Percentiles rank a stretch among this genome's conserved stretches.
These are phyloP conservation scores for Stylonectria norvegica DNA, from an alignment of 2,329 filamentous ascomycete genomes.

Conservation along the genomic window DNA sequence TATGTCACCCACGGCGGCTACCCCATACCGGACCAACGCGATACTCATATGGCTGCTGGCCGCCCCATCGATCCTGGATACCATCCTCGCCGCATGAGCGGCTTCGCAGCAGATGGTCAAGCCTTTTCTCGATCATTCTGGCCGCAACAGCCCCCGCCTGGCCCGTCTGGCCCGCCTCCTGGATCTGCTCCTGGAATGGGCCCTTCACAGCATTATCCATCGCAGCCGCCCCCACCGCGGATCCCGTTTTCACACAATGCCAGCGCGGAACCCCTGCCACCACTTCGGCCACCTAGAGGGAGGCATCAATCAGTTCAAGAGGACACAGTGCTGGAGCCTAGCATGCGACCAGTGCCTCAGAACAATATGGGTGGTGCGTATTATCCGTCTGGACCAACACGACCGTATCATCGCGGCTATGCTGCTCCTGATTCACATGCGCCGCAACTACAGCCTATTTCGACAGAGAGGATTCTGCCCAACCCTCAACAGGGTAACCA, in stretches of 20 bases:
- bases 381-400: constrained; percentile 29
- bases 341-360: constrained; percentile 29
- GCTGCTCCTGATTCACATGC: constrained; percentile 28
- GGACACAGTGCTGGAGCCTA: constrained; percentile 32
- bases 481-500: constrained; percentile 31
- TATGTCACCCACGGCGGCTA: constrained; percentile 31
- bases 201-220: constrained; percentile 25
- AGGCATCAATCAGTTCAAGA: constrained; percentile 35
- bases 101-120: constrained; percentile 29
- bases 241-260: constrained; percentile 36
- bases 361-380: constrained; percentile 25
- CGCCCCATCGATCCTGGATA: constrained; percentile 34
- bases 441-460: constrained; percentile 28
- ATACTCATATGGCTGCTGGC: constrained; percentile 27
- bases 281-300: constrained; percentile 36
- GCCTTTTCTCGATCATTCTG: constrained; percentile 30
- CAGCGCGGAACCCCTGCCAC: constrained; percentile 36
- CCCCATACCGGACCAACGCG: constrained; percentile 27
- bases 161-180: constrained; percentile 12
- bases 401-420: constrained; percentile 33
- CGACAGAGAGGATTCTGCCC: constrained; percentile 34
- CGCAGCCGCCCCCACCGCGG: constrained; percentile 27
- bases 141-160: constrained; percentile 29
- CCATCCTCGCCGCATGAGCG: constrained; percentile 30
- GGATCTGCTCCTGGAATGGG: constrained; percentile 18